Conservation (phyloP, 805 yeast genomes). For the Candida andamanensis region DNA sequence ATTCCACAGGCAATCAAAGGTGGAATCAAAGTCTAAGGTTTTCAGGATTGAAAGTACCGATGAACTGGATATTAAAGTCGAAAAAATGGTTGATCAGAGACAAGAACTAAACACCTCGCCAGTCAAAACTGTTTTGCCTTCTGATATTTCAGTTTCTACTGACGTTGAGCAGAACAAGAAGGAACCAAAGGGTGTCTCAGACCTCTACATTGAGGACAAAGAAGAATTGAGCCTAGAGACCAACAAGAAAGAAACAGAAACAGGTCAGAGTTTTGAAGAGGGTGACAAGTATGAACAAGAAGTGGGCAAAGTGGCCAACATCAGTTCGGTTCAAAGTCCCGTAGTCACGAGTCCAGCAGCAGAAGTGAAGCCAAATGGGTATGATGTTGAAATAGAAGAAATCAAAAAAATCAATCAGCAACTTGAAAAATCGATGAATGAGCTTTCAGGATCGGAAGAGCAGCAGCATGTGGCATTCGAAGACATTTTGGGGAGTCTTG, state of each 20-base stretch:
- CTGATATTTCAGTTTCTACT: conserved; percentile 16
- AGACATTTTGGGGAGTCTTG: background rate
- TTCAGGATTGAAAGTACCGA: conserved; percentile 4
- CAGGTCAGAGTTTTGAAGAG: background rate
- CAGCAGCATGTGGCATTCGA: background rate
- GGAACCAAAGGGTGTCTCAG: too few relatives aligned
- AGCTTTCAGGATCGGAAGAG: conserved; percentile 1
- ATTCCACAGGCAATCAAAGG: too few relatives aligned
- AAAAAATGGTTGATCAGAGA: background rate
- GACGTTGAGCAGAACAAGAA: too few relatives aligned
- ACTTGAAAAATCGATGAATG: conserved; percentile 8
- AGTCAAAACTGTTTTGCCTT: conserved; percentile 10
- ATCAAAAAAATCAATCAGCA: conserved; percentile 8
- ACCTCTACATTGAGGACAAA: too few relatives aligned
- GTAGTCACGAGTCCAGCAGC: background rate
- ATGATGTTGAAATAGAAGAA: conserved; percentile 6
- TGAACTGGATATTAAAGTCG: background rate
- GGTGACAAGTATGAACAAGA: background rate
- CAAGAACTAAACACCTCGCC: conserved; percentile 5
- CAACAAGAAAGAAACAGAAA: background rate
- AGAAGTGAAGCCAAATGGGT: conserved; percentile 1
- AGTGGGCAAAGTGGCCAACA: background rate
- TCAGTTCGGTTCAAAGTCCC: background rate
- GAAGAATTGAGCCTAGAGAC: conserved; percentile 1
- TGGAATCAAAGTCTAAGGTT: conserved; percentile 3